Base-by-base conservation (phyloP, 108 stramenopile genomes). In the Cafeteria roenbergensis region DNA sequence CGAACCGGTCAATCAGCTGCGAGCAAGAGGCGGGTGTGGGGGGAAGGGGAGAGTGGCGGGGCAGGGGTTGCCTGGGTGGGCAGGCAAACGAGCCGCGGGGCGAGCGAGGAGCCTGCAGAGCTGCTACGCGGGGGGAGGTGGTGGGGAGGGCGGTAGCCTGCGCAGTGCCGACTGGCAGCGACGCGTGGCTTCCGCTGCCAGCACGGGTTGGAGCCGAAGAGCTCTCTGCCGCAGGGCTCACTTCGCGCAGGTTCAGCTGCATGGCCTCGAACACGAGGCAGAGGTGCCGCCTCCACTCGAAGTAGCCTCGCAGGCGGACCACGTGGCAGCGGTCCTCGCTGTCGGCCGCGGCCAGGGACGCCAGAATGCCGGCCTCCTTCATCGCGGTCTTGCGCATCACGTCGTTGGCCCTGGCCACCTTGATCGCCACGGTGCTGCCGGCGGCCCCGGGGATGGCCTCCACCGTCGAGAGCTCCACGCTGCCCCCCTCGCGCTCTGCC, bases 391-490 rank as follows among this genome's bases (percentile, higher is more conserved):
- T 93, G 50, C 87, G 84, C 95, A 97, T 99, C n/a, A 85, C 87
- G 53, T 96, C 93, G 67, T 99, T 95, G 74, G 86, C 88, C 8
- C 98, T 82, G 73, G 97, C 90, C 53, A 92, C 75, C 72, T 99
- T 99, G 52, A 99, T 74, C 2, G 95, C 95, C 28, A 95, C 86
- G 22, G 22, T 1, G 22, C 17, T 3, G 22, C 3, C 22, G 34
- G 17, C 36, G 2, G 20, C 3, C n/a, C 9, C 8, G 29, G 29
- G 42, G 12, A 6, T 48, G 17, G 42, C 12, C 42, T 48, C 42
- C 42, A 48, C 42, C 42, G 42, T 6, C 42, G 42, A 48, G 12
- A 17, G 12, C 42, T 48, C 42, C 17, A 17, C 42, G 17, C 17
- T 17, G 12, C 42, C 42, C 6, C 42, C 42, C 42, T 17, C 42